These are phyloP conservation scores for Sarcomyxa edulis DNA, from an alignment of 768 basidiomycete genomes.

Conservation along the genomic window DNA sequence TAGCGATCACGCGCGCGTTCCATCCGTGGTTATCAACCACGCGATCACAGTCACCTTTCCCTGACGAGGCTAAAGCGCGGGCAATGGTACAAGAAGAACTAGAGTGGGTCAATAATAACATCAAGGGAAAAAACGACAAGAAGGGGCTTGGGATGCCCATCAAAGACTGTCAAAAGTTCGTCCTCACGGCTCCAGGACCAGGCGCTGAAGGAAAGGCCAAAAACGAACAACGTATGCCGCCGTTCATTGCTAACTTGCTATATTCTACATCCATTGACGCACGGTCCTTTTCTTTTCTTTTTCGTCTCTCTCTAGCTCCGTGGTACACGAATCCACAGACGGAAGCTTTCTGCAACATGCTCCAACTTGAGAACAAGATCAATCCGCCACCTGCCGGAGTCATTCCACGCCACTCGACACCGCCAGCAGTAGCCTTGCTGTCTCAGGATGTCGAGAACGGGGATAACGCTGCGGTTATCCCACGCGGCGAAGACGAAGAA, in stretches of 20 bases:
- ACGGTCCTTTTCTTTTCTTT: neutral
- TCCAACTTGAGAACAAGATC: slow-evolving; percentile 72
- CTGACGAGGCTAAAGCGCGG: slow-evolving; percentile 46
- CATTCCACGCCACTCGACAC: too few species aligned
- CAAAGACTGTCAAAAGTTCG: slow-evolving; percentile 60
- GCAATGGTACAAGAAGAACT: slow-evolving; percentile 53
- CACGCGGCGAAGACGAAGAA: too few species aligned
- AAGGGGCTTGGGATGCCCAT: slow-evolving; percentile 36
- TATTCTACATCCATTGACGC: neutral
- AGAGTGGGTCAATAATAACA: slow-evolving; percentile 62
- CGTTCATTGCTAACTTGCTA: slow-evolving; percentile 9
- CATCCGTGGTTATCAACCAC: slow-evolving; percentile 67
- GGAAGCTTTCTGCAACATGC: slow-evolving; percentile 73
- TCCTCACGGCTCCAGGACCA: slow-evolving; percentile 56
- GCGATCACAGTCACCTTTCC: slow-evolving; percentile 49
- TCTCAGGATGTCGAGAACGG: too few species aligned
- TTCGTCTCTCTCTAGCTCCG: slow-evolving; percentile 40
- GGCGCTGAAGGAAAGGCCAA: slow-evolving; percentile 28
- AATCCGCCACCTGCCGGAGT: slow-evolving; percentile 17
- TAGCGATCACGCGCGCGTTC: slow-evolving; percentile 87
- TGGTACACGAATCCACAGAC: slow-evolving; percentile 90
- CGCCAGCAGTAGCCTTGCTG: too few species aligned
- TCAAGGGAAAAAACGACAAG: slow-evolving; percentile 28
- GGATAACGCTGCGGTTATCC: too few species aligned
- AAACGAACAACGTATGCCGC: slow-evolving; percentile 29